phyloP scores from a whole-genome alignment of 2,329 filamentous ascomycete species.

The Mycosphaerella arachidis region DNA sequence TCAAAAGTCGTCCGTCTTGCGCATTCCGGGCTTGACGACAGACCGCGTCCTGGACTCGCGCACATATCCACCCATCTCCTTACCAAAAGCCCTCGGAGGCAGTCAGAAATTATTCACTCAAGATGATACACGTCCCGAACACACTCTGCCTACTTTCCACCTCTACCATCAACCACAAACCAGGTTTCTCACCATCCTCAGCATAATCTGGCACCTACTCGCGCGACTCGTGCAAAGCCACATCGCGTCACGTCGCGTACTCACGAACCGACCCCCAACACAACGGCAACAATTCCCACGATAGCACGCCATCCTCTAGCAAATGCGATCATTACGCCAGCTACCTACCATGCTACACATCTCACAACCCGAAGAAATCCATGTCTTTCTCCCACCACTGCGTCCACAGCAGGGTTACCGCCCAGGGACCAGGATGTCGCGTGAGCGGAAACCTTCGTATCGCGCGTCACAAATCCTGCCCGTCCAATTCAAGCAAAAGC shows the following conservation, averaged over 20 bases:
- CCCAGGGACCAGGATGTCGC: not conserved
- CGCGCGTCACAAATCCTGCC: not conserved
- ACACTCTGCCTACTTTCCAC: not conserved
- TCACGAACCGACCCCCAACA: not conserved
- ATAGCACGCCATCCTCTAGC: not conserved
- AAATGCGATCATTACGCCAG: slow-evolving; percentile 1
- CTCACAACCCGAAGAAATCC: not conserved
- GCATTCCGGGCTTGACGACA: not conserved
- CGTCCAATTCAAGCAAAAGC: not conserved
- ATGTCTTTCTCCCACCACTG: not conserved
- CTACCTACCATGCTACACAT: slow-evolving; percentile 4
- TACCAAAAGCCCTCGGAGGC: not conserved
- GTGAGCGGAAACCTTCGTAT: not conserved
- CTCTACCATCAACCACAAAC: not conserved
- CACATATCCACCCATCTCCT: not conserved
- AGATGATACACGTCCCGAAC: not conserved
- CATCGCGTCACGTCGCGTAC: not conserved
- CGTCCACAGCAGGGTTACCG: not conserved
- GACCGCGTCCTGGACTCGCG: not conserved
- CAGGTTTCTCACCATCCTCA: not conserved
- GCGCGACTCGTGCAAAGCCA: not conserved
- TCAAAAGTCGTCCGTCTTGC: not conserved
- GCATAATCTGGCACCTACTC: not conserved
- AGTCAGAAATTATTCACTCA: not conserved
- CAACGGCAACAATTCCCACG: not conserved